Conservation (phyloP, 2,329 filamentous ascomycete genomes). For the Immersiporthe knoxdaviesiana region DNA sequence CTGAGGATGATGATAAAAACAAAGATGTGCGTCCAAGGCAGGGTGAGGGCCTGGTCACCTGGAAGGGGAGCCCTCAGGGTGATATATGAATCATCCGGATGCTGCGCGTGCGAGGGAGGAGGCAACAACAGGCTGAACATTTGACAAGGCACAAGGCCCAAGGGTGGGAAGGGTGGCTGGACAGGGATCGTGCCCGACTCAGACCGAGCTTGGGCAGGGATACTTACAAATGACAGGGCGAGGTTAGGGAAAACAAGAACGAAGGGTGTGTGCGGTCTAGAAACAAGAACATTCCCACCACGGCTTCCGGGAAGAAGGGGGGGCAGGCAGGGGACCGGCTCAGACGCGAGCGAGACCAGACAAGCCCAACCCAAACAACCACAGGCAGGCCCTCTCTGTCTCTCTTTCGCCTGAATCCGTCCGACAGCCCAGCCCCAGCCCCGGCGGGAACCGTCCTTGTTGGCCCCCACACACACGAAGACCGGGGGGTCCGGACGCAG, state of each 20-base stretch:
- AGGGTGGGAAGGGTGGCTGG: conserved; percentile 5
- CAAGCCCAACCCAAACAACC: not conserved
- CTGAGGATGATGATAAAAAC: not conserved
- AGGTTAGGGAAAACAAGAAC: conserved; percentile 7
- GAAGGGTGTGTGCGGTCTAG: not conserved
- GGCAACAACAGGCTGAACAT: conserved; percentile 14
- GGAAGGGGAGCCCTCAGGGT: conserved; percentile 27
- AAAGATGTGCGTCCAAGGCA: not conserved
- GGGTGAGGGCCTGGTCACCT: conserved; percentile 3
- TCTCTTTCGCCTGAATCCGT: not conserved
- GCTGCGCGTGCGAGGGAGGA: conserved; percentile 24
- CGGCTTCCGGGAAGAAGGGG: conserved; percentile 22
- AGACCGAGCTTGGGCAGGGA: conserved; percentile 13
- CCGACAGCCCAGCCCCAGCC: not conserved
- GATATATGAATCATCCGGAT: conserved; percentile 29
- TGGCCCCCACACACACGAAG: not conserved
- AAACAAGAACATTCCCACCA: conserved; percentile 20
- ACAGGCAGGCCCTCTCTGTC: no score
- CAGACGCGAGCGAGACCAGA: conserved; percentile 9
- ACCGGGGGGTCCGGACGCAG: conserved; percentile 12
- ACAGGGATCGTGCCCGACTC: conserved; percentile 19
- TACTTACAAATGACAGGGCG: conserved; percentile 6
- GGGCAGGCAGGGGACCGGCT: conserved; percentile 6
- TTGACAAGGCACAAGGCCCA: conserved; percentile 19
- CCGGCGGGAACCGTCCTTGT: not conserved